Base-by-base conservation (phyloP, 192 early-diverging fungal genomes). In the Irineochytrium annulatum region DNA sequence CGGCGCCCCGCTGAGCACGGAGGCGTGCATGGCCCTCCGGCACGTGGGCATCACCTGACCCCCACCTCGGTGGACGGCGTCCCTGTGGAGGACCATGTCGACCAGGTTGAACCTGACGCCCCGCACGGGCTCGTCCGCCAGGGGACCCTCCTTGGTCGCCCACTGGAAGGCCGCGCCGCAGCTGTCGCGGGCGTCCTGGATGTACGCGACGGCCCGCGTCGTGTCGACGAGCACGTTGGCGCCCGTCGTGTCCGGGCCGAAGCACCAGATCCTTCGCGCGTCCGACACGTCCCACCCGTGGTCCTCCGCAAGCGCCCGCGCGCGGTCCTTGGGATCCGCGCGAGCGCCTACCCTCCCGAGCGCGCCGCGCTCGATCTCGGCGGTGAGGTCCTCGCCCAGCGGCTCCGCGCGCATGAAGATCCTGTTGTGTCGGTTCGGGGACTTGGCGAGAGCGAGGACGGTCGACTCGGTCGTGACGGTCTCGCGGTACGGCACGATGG, bases 341-440 rank as follows among this genome's bases (percentile, higher is more conserved):
- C 91, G 91, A 53, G 92, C 79, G 58, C 68, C 78, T 61, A 96
- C 77, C 74, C 89, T 91, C 53, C 86, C 86, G 4, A 60, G 69
- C n/a, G n/a, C n/a, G 57, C 90, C 91, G 16, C 63, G 67, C 76
- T 98, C 95, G 56, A 98, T 91, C 37, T 77, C 87, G 49, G 52
- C 41, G 55, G 87, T 70, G 46, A 91, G 81, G 46, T 92, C 89
- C 64, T 95, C 92, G 51, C 78, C 74, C 54, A 98, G 60, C 34
- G 96, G 96, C n/a, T 60, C 44, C 45, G 93, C 96, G 69, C 77
- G 89, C 92, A 98, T 88, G 84, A 86, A 94, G 81, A 98, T 87
- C 94, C 96, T 94, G 88, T 98, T 98, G 86, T 97, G 96, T 87
- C 97, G 97, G 90, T 98, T 98, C 75, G 96, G 93, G 44, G 94